These are phyloP conservation scores for Pichia paraexigua DNA, from an alignment of 805 yeast genomes.

Conservation along the genomic window DNA sequence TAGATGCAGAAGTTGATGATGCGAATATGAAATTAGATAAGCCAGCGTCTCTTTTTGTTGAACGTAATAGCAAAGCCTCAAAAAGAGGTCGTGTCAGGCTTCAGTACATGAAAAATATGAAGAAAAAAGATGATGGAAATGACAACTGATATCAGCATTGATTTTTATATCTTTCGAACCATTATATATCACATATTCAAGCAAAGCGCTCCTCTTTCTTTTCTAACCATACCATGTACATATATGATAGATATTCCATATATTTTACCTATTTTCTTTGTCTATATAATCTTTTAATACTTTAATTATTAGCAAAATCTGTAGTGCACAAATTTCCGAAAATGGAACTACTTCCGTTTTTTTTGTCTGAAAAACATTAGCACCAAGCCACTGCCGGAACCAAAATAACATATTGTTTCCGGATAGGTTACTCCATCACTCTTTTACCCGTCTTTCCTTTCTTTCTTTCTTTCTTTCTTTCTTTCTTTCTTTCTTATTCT, in stretches of 20 bases:
- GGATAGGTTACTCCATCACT: too few species aligned
- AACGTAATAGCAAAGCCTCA: neutral
- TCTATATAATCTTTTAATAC: neutral
- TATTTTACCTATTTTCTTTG: neutral
- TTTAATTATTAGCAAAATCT: neutral
- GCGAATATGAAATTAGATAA: neutral
- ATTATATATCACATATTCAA: neutral
- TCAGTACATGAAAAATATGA: conserved; percentile 6
- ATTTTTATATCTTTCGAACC: neutral
- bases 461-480: neutral
- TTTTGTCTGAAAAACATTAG: neutral
- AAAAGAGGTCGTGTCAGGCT: conserved; percentile 9
- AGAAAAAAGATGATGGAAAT: neutral
- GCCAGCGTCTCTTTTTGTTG: neutral
- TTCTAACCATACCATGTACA: neutral
- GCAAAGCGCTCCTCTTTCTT: neutral
- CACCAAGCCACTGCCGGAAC: too few species aligned
- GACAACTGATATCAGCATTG: neutral
- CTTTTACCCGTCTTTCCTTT: neutral
- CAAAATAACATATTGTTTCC: too few species aligned
- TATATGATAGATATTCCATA: neutral
- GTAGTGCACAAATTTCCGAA: too few species aligned
- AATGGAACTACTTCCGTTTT: neutral
- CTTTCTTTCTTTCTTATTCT: neutral
- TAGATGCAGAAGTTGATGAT: neutral